These are phyloP conservation scores for Sisymbrium irio DNA, from an alignment of 345 rosid genomes.

Conservation along the genomic window DNA sequence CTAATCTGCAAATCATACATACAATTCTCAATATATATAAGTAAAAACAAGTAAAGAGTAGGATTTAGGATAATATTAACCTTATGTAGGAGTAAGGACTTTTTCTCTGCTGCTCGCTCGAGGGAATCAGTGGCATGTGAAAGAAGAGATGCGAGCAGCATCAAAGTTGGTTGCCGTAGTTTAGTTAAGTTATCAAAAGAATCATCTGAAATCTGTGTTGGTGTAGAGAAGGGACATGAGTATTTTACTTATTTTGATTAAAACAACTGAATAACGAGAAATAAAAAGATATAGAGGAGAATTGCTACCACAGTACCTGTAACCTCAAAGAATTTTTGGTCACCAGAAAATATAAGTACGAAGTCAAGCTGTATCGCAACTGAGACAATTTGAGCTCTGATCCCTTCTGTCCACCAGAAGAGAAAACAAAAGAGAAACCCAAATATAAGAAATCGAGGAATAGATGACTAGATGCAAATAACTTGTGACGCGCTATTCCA, in stretches of 20 bases:
- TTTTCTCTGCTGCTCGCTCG: conserved; percentile 88
- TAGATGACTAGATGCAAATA: conserved; percentile 4
- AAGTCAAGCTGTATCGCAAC: conserved; percentile 73
- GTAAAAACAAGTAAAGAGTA: not conserved
- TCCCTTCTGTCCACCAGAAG: conserved; percentile 43
- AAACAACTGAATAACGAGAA: not conserved
- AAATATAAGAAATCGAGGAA: conserved; percentile 8
- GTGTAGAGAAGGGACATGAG: conserved; percentile 21
- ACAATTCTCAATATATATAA: not conserved
- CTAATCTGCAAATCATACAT: conserved; percentile 53
- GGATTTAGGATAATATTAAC: conserved; percentile 33
- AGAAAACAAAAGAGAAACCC: conserved; percentile 8
- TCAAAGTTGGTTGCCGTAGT: conserved; percentile 70
- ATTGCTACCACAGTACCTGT: conserved; percentile 48
- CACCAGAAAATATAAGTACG: conserved; percentile 79
- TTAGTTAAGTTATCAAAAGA: conserved; percentile 43
- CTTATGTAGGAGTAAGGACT: conserved; percentile 75
- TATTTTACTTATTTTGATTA: not conserved
- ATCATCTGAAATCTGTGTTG: conserved; percentile 54
- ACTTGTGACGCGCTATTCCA: conserved; percentile 5
- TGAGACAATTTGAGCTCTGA: conserved; percentile 54
- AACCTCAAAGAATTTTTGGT: conserved; percentile 71
- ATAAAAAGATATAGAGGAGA: not conserved
- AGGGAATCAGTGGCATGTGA: conserved; percentile 60
- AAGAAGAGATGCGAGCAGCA: conserved; percentile 59